A percentile compares a stretch with the other conserved stretches of the same genome.
Evolutionary conservation across 2,329 filamentous ascomycete species (phyloP).

Genomic region (Pseudocercospora pini-densiflorae): DNA sequence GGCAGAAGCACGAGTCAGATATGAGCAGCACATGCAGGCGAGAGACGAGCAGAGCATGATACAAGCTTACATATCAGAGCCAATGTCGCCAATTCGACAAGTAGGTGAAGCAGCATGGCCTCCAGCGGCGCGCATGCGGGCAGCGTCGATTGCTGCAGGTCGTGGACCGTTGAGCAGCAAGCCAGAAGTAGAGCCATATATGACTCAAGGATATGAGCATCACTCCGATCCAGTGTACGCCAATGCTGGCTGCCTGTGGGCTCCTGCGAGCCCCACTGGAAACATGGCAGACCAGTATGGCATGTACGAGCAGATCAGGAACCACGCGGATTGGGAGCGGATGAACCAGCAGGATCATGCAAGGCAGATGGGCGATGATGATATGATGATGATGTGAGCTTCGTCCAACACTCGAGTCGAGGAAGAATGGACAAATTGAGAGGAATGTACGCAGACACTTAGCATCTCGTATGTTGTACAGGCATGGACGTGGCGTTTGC

Average conservation of each 20-base stretch:
- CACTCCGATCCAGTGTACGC: constrained; percentile 71
- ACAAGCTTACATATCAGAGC: constrained; percentile 33
- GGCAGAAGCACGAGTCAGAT: constrained; percentile 61
- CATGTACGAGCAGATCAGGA: constrained; percentile 59
- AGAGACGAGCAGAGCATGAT: constrained; percentile 32
- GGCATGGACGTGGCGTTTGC: background rate
- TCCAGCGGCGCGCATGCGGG: constrained; percentile 36
- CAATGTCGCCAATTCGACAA: constrained; percentile 34
- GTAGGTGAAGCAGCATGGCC: constrained; percentile 34
- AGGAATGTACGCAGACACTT: background rate
- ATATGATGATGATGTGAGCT: constrained; percentile 38
- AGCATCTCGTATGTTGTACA: constrained; percentile 7
- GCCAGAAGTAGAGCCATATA: constrained; percentile 74
- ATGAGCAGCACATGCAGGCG: constrained; percentile 44
- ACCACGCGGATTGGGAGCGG: constrained; percentile 54
- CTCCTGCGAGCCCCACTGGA: constrained; percentile 45
- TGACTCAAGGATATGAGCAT: constrained; percentile 78
- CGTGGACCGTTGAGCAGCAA: constrained; percentile 17
- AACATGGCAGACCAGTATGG: constrained; percentile 73
- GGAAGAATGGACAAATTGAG: background rate
- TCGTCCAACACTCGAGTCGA: background rate
- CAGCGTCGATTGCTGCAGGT: constrained; percentile 34
- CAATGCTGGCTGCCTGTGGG: constrained; percentile 42
- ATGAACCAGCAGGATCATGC: constrained; percentile 29
- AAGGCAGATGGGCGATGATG: constrained; percentile 33